Percentiles rank a stretch among this genome's conserved stretches.
Evolutionary conservation across 1,284 basidiomycete genomes (phyloP).

Genomic region (Apiotrichum sp.): DNA sequence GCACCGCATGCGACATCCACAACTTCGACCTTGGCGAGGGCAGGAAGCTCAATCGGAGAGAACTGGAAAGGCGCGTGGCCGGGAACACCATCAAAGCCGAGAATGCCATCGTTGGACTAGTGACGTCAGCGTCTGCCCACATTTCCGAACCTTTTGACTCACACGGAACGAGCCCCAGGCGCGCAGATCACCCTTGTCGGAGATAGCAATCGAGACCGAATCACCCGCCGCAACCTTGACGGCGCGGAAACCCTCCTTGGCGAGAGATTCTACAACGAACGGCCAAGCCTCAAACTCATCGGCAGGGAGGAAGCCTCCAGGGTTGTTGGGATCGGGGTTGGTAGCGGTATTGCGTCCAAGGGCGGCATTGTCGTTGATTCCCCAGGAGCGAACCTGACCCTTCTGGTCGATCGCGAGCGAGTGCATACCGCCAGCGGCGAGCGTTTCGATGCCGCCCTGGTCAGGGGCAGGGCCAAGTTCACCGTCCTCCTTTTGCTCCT

Average conservation of each 20-base stretch:
- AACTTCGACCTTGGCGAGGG: conserved; percentile 51
- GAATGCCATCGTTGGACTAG: conserved; percentile 66
- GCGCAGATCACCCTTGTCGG: conserved; percentile 67
- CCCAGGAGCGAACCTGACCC: conserved; percentile 77
- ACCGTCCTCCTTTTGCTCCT: conserved; percentile 44
- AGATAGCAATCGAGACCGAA: conserved; percentile 74
- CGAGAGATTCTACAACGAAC: conserved; percentile 62
- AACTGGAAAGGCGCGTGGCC: conserved; percentile 47
- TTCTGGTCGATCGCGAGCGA: conserved; percentile 75
- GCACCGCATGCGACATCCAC: conserved; percentile 69
- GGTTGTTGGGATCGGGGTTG: conserved; percentile 57
- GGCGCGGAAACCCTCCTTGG: conserved; percentile 69
- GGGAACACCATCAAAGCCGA: conserved; percentile 69
- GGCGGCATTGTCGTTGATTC: conserved; percentile 86
- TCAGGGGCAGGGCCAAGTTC: conserved; percentile 49
- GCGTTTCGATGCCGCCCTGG: conserved; percentile 61
- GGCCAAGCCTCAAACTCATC: conserved; percentile 74
- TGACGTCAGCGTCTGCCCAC: not conserved
- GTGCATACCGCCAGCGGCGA: conserved; percentile 78
- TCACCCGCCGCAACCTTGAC: conserved; percentile 78
- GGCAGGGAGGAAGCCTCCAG: conserved; percentile 57
- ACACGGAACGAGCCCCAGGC: conserved; percentile 93
- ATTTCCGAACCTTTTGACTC: conserved; percentile 38
- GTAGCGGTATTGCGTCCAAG: conserved; percentile 74
- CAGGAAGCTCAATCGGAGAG: conserved; percentile 47